A percentile compares a stretch with the other conserved stretches of the same genome.
phyloP scores from a whole-genome alignment of 805 yeast species.

The Nakazawaea ishiwadae region DNA sequence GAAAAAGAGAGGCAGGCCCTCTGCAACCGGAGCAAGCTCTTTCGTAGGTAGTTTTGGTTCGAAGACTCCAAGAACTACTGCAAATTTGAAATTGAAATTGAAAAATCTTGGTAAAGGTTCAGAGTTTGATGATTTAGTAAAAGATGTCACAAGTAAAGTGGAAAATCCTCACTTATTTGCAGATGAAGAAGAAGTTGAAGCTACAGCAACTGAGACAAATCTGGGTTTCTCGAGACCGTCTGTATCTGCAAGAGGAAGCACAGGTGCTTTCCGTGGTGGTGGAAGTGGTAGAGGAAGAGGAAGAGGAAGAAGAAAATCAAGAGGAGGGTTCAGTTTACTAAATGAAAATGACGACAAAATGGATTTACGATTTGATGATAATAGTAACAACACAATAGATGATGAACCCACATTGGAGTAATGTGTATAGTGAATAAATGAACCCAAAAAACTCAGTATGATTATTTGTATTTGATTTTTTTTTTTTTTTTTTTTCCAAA shows the following conservation, averaged over 20 bases:
- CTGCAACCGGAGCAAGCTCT: neutral
- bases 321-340: conserved; percentile 11
- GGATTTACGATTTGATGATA: neutral
- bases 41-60: neutral
- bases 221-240: neutral
- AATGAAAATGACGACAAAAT: conserved; percentile 1
- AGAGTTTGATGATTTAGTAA: conserved; percentile 20
- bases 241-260: neutral
- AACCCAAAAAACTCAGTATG: neutral
- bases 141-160: conserved; percentile 29
- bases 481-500: too few species aligned
- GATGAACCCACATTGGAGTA: conserved; percentile 1
- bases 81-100: conserved; percentile 11
- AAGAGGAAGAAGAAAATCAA: conserved; percentile 10
- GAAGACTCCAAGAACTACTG: conserved; percentile 16
- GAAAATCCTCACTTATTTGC: conserved; percentile 33
- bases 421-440: too few species aligned
- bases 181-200: conserved; percentile 25
- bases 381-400: neutral
- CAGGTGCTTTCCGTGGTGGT: neutral
- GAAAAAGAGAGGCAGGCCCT: conserved; percentile 5
- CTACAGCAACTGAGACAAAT: neutral
- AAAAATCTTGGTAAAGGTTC: conserved; percentile 9
- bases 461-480: too few species aligned
- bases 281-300: conserved; percentile 10